Conservation (phyloP, 176 grass and related monocot species). For the Oryza glumipatula region DNA sequence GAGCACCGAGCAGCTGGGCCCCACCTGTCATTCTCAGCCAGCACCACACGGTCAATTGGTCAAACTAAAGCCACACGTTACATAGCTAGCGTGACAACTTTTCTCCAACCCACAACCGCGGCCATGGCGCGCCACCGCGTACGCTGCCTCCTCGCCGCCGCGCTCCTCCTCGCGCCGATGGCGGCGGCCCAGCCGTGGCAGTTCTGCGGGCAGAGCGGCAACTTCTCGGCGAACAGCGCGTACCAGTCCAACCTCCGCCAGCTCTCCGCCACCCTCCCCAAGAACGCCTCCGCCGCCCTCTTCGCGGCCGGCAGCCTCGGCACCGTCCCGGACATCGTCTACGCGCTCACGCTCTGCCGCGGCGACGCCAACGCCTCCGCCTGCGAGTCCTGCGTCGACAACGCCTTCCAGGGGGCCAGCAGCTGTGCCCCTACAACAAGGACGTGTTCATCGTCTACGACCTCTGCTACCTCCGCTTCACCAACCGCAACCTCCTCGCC, state of each 20-base stretch:
- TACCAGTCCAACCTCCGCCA: constrained; percentile 48
- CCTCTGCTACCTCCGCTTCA: constrained; percentile 36
- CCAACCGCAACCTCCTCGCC: constrained; percentile 35
- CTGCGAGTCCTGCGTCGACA: constrained; percentile 43
- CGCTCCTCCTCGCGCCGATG: background rate
- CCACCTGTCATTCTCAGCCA: background rate
- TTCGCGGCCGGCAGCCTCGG: constrained; percentile 36
- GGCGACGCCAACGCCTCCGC: constrained; percentile 30
- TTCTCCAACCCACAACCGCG: background rate
- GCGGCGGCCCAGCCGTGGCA: background rate
- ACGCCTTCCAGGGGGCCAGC: constrained; percentile 8
- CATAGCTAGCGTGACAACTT: background rate
- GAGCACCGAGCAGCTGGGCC: no score
- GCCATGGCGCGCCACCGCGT: background rate
- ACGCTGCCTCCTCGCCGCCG: background rate
- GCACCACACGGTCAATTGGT: background rate
- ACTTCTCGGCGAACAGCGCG: constrained; percentile 19
- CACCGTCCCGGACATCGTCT: constrained; percentile 16
- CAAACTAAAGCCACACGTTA: background rate
- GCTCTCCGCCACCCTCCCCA: constrained; percentile 47
- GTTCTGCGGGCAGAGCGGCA: background rate
- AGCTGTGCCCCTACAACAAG: constrained; percentile 15
- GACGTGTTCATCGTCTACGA: constrained; percentile 30
- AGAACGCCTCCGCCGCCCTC: constrained; percentile 25
- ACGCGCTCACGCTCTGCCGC: constrained; percentile 51